Evolutionary conservation across 148 eudicot species (phyloP).

Genomic region (Euryodendron excelsum): DNA sequence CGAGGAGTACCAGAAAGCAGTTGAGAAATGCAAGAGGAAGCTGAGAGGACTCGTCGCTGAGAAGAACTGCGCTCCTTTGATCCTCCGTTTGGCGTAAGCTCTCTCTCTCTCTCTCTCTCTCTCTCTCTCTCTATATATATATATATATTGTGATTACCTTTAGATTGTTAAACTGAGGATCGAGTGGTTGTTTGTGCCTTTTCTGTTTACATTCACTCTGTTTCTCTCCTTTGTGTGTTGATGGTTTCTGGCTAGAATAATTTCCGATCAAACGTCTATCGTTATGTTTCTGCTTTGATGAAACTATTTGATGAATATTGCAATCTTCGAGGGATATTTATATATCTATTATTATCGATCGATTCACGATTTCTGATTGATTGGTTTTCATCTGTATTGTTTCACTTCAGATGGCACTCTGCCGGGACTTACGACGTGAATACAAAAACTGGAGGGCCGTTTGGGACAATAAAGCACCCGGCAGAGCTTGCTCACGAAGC

Average conservation of each 20-base stretch:
- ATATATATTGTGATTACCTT: background rate
- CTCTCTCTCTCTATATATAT: background rate
- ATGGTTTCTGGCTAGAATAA: too few relatives aligned
- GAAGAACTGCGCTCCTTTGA: slow-evolving; percentile 51
- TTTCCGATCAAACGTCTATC: too few relatives aligned
- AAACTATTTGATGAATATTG: too few relatives aligned
- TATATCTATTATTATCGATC: too few relatives aligned
- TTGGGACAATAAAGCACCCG: slow-evolving; percentile 61
- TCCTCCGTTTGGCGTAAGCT: slow-evolving; percentile 47
- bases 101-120: slow-evolving; percentile 8
- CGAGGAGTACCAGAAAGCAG: slow-evolving; percentile 46
- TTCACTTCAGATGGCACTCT: slow-evolving; percentile 66
- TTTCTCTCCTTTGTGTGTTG: too few relatives aligned
- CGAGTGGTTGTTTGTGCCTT: too few relatives aligned
- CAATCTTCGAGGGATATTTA: too few relatives aligned
- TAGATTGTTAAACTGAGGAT: too few relatives aligned
- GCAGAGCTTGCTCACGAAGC: slow-evolving; percentile 61
- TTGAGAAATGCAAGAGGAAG: slow-evolving; percentile 46
- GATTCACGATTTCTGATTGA: background rate
- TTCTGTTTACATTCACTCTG: too few relatives aligned
- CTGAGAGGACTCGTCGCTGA: slow-evolving; percentile 44
- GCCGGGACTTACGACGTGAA: slow-evolving; percentile 68
- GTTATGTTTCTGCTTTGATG: too few relatives aligned
- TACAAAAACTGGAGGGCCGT: slow-evolving; percentile 74
- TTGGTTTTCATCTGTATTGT: background rate